phyloP scores from a whole-genome alignment of 2,329 filamentous ascomycete genomes.

The Tolypocladium tropicale region DNA sequence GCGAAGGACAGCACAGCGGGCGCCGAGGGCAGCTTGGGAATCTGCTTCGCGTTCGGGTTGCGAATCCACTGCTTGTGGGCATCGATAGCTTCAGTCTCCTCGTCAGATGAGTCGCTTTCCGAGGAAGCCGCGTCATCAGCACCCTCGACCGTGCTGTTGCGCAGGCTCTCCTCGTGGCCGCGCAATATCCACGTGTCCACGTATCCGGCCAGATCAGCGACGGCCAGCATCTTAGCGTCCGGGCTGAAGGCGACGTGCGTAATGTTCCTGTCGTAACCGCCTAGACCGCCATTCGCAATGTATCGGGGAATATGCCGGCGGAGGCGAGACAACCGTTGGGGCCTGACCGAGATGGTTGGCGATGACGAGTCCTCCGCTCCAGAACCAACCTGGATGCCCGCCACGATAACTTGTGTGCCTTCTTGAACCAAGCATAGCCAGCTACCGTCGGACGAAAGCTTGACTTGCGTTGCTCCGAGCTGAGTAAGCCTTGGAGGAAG shows the following conservation, averaged over 20 bases:
- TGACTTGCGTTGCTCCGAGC: slow-evolving; percentile 58
- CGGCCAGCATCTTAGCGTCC: slow-evolving; percentile 69
- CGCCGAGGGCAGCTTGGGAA: slow-evolving; percentile 56
- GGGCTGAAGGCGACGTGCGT: slow-evolving; percentile 67
- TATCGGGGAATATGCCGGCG: slow-evolving; percentile 43
- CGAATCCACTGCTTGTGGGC: slow-evolving; percentile 55
- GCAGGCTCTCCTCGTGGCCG: slow-evolving; percentile 18
- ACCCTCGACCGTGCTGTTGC: slow-evolving; percentile 21
- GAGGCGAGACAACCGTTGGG: slow-evolving; percentile 41
- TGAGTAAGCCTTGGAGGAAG: slow-evolving; percentile 46
- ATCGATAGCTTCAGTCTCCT: slow-evolving; percentile 32
- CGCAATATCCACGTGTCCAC: slow-evolving; percentile 78
- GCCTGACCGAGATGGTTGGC: slow-evolving; percentile 17
- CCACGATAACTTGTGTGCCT: slow-evolving; percentile 46
- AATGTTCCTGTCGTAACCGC: slow-evolving; percentile 68
- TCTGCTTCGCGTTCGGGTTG: slow-evolving; percentile 58
- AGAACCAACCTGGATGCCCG: slow-evolving; percentile 11
- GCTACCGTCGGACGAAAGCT: slow-evolving; percentile 58
- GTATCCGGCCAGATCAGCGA: slow-evolving; percentile 73
- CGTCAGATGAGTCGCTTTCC: slow-evolving; percentile 30
- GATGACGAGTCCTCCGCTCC: slow-evolving; percentile 7
- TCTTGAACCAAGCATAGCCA: slow-evolving; percentile 60
- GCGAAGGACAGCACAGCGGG: slow-evolving; percentile 62
- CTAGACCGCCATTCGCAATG: slow-evolving; percentile 53
- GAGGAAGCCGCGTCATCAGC: slow-evolving; percentile 20